These are phyloP conservation scores for Ulota crispa DNA, from an alignment of 225 moss, liverwort and hornwort species.

Conservation along the genomic window DNA sequence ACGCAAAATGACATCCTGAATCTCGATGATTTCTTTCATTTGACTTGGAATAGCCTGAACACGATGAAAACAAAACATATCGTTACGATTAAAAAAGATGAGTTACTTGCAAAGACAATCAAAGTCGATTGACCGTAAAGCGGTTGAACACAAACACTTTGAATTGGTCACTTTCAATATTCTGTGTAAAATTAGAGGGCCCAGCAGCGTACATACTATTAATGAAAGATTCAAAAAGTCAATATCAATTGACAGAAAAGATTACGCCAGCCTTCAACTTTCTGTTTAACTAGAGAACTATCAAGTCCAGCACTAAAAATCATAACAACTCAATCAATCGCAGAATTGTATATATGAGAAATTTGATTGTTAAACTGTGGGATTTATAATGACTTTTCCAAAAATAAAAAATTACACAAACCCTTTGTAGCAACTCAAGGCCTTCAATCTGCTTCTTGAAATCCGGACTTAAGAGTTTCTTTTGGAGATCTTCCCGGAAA, in stretches of 20 bases:
- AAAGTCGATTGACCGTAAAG: background rate
- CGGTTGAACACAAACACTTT: background rate
- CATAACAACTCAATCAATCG: background rate
- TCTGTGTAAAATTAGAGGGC: background rate
- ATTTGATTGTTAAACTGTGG: background rate
- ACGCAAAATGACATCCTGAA: constrained; percentile 77
- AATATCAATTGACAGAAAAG: background rate
- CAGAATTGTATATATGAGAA: background rate
- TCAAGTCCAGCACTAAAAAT: background rate
- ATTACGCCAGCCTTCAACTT: background rate
- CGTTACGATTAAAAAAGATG: background rate
- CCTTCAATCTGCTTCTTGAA: constrained; percentile 96
- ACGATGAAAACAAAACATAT: background rate
- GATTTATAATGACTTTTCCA: background rate
- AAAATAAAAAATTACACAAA: constrained; percentile 6
- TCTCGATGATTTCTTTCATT: constrained; percentile 71
- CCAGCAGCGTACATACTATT: background rate
- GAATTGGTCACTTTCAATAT: background rate
- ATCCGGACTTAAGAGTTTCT: constrained; percentile 78
- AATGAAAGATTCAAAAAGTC: background rate
- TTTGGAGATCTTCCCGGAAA: constrained; percentile 86
- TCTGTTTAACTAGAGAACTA: background rate
- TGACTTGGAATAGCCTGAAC: constrained; percentile 61
- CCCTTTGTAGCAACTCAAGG: constrained; percentile 86
- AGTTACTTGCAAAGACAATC: background rate